Evolutionary conservation across 1,139 yeast genomes (phyloP), one percentile per base, ranked within the genome.

Genomic region (Torulaspora pretoriensis): DNA sequence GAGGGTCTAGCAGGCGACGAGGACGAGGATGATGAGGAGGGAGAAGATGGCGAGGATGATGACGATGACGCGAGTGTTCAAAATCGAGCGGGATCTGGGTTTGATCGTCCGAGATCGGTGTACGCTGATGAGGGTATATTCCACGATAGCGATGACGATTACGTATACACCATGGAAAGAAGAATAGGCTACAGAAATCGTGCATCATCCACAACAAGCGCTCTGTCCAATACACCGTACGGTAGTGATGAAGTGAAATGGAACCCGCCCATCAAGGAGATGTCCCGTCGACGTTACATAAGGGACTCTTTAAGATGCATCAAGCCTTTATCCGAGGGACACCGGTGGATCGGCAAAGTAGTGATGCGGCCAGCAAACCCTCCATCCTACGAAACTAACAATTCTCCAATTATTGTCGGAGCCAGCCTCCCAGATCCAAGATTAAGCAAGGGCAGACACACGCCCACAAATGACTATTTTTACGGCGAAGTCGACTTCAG

Each of bases 271-370:
- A 65, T 64, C 12, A 73, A 71, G 50, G 48, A 60, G 12, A 67
- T 66, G 39, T 68, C 75, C 33, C 67, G 71, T 49, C 67, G 74
- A 41, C 75, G 75, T 50, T 69, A 68, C 52, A 69, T 74, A 46
- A 69, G 78, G 40, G 80, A 78, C 59, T 76, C 83, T 29, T 61
- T 79, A 29, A 69, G 83, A 40, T 80, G 85, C 52, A 77, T 80
- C 36, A 76, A 73, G 53, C 77, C 82, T 5, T 66, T 80, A 40
- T 67, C 73, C 2, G 68, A 69, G 51, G 80, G 77, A 40, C 81
- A 77, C 34, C 56, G 71, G 8, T 80, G 84, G 83, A 67, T 75
- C 23, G 75, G 77, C 22, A 74, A 71, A 52, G 59, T 68, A 7
- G 55, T 77, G 12, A 75, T 76, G 26, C 70, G 72, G 43, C 76